phyloP scores from a whole-genome alignment of 2,329 filamentous ascomycete species.

The Ophiostoma quercus region DNA sequence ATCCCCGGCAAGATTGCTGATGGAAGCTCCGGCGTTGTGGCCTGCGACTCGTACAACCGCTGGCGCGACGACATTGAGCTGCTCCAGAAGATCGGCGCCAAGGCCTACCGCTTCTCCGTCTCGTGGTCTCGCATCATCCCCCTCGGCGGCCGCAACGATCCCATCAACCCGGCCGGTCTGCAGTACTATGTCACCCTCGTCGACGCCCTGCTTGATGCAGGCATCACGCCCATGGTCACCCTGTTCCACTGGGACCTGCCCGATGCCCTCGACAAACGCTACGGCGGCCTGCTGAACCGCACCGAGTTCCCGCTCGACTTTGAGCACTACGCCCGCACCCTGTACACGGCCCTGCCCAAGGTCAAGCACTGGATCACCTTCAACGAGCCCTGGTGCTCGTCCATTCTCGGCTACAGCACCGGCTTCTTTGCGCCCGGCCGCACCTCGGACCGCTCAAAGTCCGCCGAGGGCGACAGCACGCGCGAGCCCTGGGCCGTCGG shows the following conservation, averaged over 20 bases:
- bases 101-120: conserved; percentile 77
- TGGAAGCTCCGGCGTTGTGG: conserved; percentile 66
- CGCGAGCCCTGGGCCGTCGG: conserved; percentile 79
- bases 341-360: conserved; percentile 68
- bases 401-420: conserved; percentile 71
- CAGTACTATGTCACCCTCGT: conserved; percentile 74
- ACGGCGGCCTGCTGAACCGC: conserved; percentile 75
- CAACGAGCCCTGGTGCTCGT: conserved; percentile 84
- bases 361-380: conserved; percentile 88
- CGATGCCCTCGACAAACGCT: conserved; percentile 69
- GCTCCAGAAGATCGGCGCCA: conserved; percentile 66
- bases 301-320: conserved; percentile 79
- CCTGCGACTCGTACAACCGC: conserved; percentile 83
- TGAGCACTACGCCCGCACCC: conserved; percentile 68
- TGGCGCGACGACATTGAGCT: conserved; percentile 71
- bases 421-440: conserved; percentile 79
- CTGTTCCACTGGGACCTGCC: conserved; percentile 87
- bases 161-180: conserved; percentile 71
- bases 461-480: conserved; percentile 63
- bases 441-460: conserved; percentile 69
- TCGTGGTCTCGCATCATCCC: conserved; percentile 83
- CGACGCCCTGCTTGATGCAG: conserved; percentile 68
- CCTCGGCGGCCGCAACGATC: conserved; percentile 75
- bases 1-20: conserved; percentile 79
- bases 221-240: conserved; percentile 75